Base-by-base conservation (phyloP, 2,329 filamentous ascomycete genomes). In the Scedosporium aurantiacum region DNA sequence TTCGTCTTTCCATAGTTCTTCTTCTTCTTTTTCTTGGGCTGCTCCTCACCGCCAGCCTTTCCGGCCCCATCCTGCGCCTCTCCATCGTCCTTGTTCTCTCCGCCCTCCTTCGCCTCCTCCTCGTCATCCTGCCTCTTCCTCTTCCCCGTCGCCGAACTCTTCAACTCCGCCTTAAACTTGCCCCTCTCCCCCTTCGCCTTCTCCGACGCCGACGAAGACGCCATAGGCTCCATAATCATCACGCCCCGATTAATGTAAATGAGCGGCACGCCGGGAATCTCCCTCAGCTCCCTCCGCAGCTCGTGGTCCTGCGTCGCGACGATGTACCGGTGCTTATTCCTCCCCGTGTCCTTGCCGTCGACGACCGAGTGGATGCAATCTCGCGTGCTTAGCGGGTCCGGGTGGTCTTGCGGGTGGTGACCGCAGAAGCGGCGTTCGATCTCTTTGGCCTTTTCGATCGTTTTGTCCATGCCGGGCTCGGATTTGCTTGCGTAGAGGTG, bases 161-260 rank as follows among this genome's bases (percentile, higher is more conserved):
- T 73, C 74, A 91, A 74, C 56, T 88, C 89, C 18, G 82, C 79
- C 65, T 85, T 82, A 68, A 92, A 89, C 74, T 95, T 95, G 62
- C 79, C 80, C 67, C 80, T 83, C 77, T 94, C 90, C 64, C 89
- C 88, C 63, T 78, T 78, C 59, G 86, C 82, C 63, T 87, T 82
- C 56, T 84, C 79, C 62, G 82, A 79, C 45, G 81, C 81, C 16
- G 86, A 89, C 60, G 81, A 80, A 45, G 78, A 81, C 18, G 88
- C 86, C 87, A 94, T 91, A 14, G 88, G 88, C 72, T 89, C 84
- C 58, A 78, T 69, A 56, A 78, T 77, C 83, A 93, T 89, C 60
- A 95, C 89, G 64, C 86, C 89, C 61, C 88, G 79, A 65, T 86
- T 85, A 66, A 93, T 88, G 70, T 93, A 93, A 56, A 94, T 82